Conservation (phyloP, 1,284 basidiomycete species). For the Rhizoctonia solani region DNA sequence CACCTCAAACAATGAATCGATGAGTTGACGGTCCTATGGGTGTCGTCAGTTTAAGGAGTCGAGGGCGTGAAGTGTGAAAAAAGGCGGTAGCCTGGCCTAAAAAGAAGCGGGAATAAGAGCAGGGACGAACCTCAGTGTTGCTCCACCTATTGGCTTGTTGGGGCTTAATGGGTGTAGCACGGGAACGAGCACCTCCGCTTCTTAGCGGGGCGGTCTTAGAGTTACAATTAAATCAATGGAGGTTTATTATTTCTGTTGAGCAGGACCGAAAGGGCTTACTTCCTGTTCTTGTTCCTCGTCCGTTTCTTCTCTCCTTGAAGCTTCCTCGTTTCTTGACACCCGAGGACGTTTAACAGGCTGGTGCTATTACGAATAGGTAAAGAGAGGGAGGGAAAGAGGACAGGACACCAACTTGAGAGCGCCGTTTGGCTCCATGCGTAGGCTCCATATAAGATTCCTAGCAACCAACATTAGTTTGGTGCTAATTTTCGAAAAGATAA, state of each 20-base stretch:
- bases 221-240: neutral
- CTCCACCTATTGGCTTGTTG: conserved; percentile 31
- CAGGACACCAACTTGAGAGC: neutral
- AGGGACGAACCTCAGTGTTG: conserved; percentile 1
- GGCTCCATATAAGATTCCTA: conserved; percentile 31
- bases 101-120: neutral
- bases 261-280: neutral
- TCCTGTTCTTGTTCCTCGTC: conserved; percentile 31
- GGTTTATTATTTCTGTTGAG: too few relatives aligned
- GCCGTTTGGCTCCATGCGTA: conserved; percentile 2
- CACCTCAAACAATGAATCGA: conserved; percentile 29
- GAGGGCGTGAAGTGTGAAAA: neutral
- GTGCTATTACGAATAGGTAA: neutral
- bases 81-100: neutral
- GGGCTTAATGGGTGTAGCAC: conserved; percentile 23
- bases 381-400: neutral
- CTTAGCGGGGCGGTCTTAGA: conserved; percentile 17
- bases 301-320: too few relatives aligned
- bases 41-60: neutral
- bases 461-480: neutral
- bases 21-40: conserved; percentile 27
- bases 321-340: neutral
- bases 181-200: conserved; percentile 29
- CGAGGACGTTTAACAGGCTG: conserved; percentile 14
- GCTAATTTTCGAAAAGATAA: neutral